Evolutionary conservation across 208 protist genomes (phyloP), one percentile per base, ranked within the genome.

Genomic region (Acanthamoeba castellanii): DNA sequence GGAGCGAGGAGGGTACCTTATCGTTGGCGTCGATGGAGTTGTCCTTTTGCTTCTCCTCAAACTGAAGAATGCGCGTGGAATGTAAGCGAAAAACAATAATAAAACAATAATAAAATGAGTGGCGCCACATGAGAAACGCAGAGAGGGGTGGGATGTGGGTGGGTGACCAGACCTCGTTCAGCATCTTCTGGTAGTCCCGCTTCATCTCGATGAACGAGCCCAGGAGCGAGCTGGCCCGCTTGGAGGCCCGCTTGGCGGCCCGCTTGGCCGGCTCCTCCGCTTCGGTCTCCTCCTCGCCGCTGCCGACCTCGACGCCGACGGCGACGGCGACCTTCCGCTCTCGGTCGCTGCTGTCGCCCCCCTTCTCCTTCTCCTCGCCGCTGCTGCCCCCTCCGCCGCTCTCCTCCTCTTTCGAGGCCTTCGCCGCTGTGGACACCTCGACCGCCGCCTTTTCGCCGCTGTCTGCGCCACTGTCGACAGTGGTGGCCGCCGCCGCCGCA

Each of bases 121-220:
- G 32, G 14, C 7, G 45, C 4, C 45, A 72, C 25, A 13, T 5
- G 64, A 9, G 27, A 70, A 32, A 70, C 13, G 30, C 8, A 34
- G 66, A 11, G 66, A 37, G 20, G n/a, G 22, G 37, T 1, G 32
- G 30, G 42, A 82, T 2, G 9, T 37, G 11, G 9, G 5, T 82
- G 74, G 74, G 37, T 20, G 42, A n/a, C 2, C 2, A 42, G 13
- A 85, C 78, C 78, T 50, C 78, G 78, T 14, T 59, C 16, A 85
- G 37, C 47, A 30, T 52, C 25, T 59, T 50, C 45, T 59, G 78
- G 78, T 85, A 85, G 22, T 85, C 78, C 14, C 78, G 78, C 47
- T 85, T 85, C 78, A 85, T 85, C 45, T 50, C 27, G n/a, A 85
- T 85, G 78, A 85, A 85, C 30, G 78, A 85, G n/a, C 78, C 78